Conservation (phyloP, 768 basidiomycete genomes). For the Pleurotus pulmonarius region DNA sequence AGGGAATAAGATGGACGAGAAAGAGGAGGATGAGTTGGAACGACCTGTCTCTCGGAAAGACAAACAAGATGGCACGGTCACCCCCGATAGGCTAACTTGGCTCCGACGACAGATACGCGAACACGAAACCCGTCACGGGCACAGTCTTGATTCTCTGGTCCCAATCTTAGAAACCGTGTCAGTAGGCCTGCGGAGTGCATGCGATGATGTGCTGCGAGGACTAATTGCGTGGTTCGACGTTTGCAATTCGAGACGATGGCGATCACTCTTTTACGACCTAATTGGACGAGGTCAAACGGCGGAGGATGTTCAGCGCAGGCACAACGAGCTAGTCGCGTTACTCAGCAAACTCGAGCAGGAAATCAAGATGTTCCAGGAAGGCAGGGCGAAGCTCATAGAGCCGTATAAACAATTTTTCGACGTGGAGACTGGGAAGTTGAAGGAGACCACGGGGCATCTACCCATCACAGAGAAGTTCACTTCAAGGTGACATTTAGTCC, state of each 20-base stretch:
- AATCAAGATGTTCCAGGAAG: slow-evolving; percentile 28
- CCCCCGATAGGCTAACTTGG: slow-evolving; percentile 23
- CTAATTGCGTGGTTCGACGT: slow-evolving; percentile 30
- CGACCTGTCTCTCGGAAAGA: too few relatives aligned
- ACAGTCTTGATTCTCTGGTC: slow-evolving; percentile 36
- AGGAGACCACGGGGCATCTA: slow-evolving; percentile 14
- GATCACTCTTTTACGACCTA: slow-evolving; percentile 18
- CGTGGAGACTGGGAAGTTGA: slow-evolving; percentile 25
- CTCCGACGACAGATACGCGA: slow-evolving; percentile 24
- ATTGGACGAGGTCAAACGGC: slow-evolving; percentile 11
- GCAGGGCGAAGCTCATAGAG: slow-evolving; percentile 31
- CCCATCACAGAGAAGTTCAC: slow-evolving; percentile 31
- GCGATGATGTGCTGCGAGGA: slow-evolving; percentile 19
- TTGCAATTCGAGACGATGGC: slow-evolving; percentile 34
- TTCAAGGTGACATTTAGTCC: too few relatives aligned
- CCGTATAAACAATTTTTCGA: slow-evolving; percentile 42
- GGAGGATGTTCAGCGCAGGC: slow-evolving; percentile 18
- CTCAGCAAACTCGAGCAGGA: slow-evolving; percentile 21
- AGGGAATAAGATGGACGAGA: slow-evolving; percentile 21
- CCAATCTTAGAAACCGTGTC: slow-evolving; percentile 38
- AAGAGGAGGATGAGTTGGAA: slow-evolving; percentile 12
- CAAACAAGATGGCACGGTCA: slow-evolving; percentile 10
- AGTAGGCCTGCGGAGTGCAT: slow-evolving; percentile 27
- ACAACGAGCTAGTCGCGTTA: slow-evolving; percentile 20
- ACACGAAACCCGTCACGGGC: slow-evolving; percentile 35